Base-by-base conservation (phyloP, 371 early-diverging fungal genomes). In the Mycotypha africana region DNA sequence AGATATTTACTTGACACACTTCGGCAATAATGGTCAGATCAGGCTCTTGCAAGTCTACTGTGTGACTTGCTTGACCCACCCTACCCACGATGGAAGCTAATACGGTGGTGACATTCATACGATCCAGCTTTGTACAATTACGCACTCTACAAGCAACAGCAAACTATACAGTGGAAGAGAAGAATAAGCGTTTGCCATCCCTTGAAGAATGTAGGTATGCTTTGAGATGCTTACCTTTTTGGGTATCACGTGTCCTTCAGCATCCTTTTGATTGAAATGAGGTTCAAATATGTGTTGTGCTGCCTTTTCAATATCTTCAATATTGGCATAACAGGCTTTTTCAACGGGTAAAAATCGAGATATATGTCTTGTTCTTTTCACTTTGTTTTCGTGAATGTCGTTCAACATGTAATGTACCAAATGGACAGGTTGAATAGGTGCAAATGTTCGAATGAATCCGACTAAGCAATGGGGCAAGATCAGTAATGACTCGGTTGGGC, bases 11-110 rank as follows among this genome's bases (percentile, higher is more conserved):
- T 74, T 84, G 82, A 42, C 82, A 79, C 1, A 86, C 65, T 56
- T 89, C 89, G 7, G 79, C 82, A 38, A 89, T 67, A 32, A 89
- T 70, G 6, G 72, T 65, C 7, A 74, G 51, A 14, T 83, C 78
- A 0, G 87, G 86, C 5, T 79, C 62, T 20, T 61, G 66, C 45
- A 86, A 65, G 51, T 84, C 79, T 1, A 89, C 89, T 3, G 35
- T 63, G 47, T 87, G 89, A 6, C 60, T 54, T 5, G 33, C 39
- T n/a, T n/a, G n/a, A n/a, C n/a, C n/a, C n/a, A n/a, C n/a, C n/a
- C n/a, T n/a, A 3, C 81, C 84, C 11, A 81, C 82, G 2, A 74
- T 25, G 8, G 51, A 41, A 17, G 85, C 86, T 19, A 89, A 32
- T 23, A 42, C 56, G 28, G 68, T 62, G 20, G 82, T 78, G 4